These are phyloP conservation scores for Plectosphaerella sp. DNA, from an alignment of 2,329 filamentous ascomycete species.

Conservation along the genomic window DNA sequence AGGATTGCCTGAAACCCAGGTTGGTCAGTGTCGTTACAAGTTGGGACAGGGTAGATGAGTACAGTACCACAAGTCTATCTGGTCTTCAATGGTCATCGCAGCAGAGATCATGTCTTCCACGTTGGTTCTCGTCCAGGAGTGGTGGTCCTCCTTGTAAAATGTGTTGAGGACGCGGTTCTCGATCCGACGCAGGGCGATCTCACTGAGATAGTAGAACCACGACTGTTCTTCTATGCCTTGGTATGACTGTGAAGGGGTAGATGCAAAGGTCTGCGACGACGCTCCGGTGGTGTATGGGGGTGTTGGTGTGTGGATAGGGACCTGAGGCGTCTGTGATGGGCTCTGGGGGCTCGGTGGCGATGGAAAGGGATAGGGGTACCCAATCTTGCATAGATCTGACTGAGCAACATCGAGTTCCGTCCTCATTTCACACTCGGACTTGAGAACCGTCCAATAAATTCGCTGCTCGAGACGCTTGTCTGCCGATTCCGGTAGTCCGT, in stretches of 20 bases:
- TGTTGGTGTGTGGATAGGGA: neutral
- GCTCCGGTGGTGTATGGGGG: neutral
- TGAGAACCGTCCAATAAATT: slow-evolving; percentile 28
- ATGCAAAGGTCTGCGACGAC: neutral
- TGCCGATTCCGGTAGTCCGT: neutral
- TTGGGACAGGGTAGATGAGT: neutral
- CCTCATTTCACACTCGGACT: slow-evolving; percentile 19
- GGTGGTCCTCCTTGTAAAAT: slow-evolving; percentile 5
- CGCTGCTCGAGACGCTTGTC: slow-evolving; percentile 18
- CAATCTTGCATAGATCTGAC: slow-evolving; percentile 12
- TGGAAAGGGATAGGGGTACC: slow-evolving; percentile 23
- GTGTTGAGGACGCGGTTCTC: slow-evolving; percentile 5
- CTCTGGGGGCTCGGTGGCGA: slow-evolving; percentile 15
- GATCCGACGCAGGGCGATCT: slow-evolving; percentile 8
- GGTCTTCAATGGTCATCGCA: neutral
- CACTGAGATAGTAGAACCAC: slow-evolving; percentile 13
- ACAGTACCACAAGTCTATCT: neutral
- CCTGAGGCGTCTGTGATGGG: neutral
- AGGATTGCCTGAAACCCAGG: slow-evolving; percentile 6
- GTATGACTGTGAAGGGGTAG: neutral
- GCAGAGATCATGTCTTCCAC: slow-evolving; percentile 7
- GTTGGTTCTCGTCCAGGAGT: neutral
- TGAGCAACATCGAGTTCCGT: slow-evolving; percentile 9
- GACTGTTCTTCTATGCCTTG: slow-evolving; percentile 8
- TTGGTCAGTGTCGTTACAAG: neutral